Conservation (phyloP, 352 stramenopile genomes). For the Pythium apleroticum region DNA sequence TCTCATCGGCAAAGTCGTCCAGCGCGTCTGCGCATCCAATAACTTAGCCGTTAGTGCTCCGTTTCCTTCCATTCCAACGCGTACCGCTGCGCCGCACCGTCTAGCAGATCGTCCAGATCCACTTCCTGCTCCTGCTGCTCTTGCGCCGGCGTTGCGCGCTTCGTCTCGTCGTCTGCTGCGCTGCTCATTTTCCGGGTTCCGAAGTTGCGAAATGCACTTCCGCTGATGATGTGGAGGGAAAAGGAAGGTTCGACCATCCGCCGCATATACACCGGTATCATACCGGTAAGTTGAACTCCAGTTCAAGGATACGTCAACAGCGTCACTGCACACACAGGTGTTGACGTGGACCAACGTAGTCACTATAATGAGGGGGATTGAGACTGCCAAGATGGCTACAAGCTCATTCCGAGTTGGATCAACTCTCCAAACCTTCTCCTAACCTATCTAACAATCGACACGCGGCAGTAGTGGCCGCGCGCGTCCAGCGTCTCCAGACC, state of each 20-base stretch:
- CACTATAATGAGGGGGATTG: background rate
- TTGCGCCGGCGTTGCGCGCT: conserved; percentile 14
- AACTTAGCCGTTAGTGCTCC: conserved; percentile 2
- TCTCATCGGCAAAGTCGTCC: conserved; percentile 80
- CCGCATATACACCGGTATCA: conserved; percentile 18
- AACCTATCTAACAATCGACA: conserved; percentile 20
- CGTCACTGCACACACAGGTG: background rate
- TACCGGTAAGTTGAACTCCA: conserved; percentile 28
- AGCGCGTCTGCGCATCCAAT: conserved; percentile 55
- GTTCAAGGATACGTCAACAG: conserved; percentile 28
- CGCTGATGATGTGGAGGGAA: background rate
- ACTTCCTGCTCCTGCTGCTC: conserved; percentile 45
- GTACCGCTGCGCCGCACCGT: conserved; percentile 35
- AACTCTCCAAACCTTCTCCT: background rate
- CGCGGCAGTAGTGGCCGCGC: conserved; percentile 25
- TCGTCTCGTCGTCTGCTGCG: conserved; percentile 31
- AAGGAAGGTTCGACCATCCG: background rate
- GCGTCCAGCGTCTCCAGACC: conserved; percentile 12
- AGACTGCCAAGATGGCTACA: conserved; percentile 18
- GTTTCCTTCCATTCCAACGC: background rate
- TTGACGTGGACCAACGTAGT: background rate
- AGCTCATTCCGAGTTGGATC: background rate
- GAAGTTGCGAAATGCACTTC: background rate
- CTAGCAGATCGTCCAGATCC: conserved; percentile 80
- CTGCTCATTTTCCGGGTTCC: conserved; percentile 2